These are phyloP conservation scores for Rhodotorula sphaerocarpa DNA, from an alignment of 768 basidiomycete species.

Conservation along the genomic window DNA sequence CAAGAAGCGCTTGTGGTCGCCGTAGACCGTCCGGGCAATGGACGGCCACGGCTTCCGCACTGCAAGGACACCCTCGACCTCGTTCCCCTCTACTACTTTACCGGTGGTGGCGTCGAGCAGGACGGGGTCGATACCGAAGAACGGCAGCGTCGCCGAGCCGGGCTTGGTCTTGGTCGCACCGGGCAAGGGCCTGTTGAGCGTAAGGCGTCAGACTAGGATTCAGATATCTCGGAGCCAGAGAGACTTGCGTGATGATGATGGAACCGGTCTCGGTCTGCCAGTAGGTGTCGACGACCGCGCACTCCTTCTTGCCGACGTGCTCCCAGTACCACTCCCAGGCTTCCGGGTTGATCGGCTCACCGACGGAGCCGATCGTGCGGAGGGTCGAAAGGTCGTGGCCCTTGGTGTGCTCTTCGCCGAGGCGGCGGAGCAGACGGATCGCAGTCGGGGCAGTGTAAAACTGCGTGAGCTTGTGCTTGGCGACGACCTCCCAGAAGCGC, in stretches of 20 bases:
- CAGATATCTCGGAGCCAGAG: too few relatives aligned
- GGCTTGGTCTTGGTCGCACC: constrained; percentile 94
- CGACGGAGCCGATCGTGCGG: constrained; percentile 83
- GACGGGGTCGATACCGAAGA: constrained; percentile 86
- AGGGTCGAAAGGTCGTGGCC: constrained; percentile 70
- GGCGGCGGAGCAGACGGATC: constrained; percentile 78
- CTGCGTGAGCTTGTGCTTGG: constrained; percentile 85
- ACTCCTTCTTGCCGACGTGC: constrained; percentile 75
- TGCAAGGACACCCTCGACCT: constrained; percentile 82
- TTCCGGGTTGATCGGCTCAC: constrained; percentile 98
- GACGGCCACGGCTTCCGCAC: constrained; percentile 87
- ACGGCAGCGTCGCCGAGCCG: constrained; percentile 91
- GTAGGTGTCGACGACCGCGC: constrained; percentile 51
- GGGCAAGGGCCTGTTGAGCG: constrained; percentile 59
- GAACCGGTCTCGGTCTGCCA: constrained; percentile 98
- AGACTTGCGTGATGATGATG: constrained; percentile 67
- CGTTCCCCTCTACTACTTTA: constrained; percentile 62
- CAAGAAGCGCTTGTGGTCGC: constrained; percentile 78
- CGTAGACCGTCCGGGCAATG: constrained; percentile 83
- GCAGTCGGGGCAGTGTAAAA: constrained; percentile 90
- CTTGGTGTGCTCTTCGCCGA: constrained; percentile 78
- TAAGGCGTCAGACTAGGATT: neutral
- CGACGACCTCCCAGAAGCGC: constrained; percentile 93
- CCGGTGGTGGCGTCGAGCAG: constrained; percentile 80
- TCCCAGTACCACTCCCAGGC: constrained; percentile 99